phyloP scores from a whole-genome alignment of 129 eudicot species.

The Lactuca saligna region DNA sequence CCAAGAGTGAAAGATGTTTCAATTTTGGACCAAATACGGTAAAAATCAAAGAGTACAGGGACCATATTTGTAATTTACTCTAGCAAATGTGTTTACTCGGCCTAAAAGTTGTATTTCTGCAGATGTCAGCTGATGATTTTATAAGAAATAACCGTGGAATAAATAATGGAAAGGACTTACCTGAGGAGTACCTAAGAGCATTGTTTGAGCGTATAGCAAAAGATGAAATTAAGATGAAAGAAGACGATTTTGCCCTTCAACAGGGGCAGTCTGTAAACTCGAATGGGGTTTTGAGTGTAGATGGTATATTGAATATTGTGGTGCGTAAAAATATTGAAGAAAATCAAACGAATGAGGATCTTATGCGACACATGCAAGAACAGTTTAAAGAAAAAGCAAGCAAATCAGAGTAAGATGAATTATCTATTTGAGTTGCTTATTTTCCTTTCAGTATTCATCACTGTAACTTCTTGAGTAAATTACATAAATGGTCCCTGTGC shows the following conservation, averaged over 20 bases:
- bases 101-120: constrained; percentile 14
- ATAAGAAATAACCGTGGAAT: constrained; percentile 95
- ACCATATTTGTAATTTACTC: not conserved
- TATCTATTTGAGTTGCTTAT: constrained; percentile 3
- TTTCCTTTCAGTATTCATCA: not conserved
- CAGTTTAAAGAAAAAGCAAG: constrained; percentile 97
- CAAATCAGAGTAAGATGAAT: constrained; percentile 82
- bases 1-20: too few relatives aligned
- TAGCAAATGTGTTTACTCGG: not conserved
- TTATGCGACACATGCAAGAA: constrained; percentile 92
- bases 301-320: constrained; percentile 81
- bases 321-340: constrained; percentile 80
- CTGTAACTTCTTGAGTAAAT: not conserved
- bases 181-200: constrained; percentile 92
- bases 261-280: constrained; percentile 83
- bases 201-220: constrained; percentile 77
- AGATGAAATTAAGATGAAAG: constrained; percentile 96
- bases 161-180: constrained; percentile 95
- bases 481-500: not conserved
- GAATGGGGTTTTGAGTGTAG: constrained; percentile 73
- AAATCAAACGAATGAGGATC: constrained; percentile 74
- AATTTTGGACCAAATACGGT: not conserved
- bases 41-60: not conserved
- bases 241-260: constrained; percentile 66
- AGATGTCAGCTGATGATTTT: constrained; percentile 99